Evolutionary conservation across 1,284 basidiomycete genomes (phyloP).

Genomic region (Cystobasidium pallidum): DNA sequence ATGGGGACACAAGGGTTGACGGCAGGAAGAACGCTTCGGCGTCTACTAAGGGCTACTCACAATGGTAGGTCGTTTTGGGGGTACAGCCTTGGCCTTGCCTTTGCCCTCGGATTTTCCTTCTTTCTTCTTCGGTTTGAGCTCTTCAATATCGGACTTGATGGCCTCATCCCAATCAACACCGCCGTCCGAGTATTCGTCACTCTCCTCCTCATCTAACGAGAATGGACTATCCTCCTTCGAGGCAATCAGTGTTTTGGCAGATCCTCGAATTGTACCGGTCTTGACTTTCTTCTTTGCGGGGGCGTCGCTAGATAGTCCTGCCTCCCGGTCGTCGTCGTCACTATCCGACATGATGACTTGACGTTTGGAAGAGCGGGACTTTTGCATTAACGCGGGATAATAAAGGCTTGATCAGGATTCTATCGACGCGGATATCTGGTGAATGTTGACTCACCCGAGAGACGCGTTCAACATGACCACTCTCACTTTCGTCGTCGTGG

Average conservation of each 20-base stretch:
- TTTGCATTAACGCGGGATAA: neutral
- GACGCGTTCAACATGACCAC: conserved; percentile 6
- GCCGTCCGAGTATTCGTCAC: conserved; percentile 48
- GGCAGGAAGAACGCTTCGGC: no score
- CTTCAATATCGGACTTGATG: conserved; percentile 51
- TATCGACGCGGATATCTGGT: neutral
- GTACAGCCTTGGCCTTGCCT: conserved; percentile 21
- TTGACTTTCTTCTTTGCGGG: conserved; percentile 32
- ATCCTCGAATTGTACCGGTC: neutral
- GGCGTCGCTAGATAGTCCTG: conserved; percentile 51
- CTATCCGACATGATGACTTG: conserved; percentile 40
- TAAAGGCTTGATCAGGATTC: neutral
- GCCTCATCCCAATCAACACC: conserved; percentile 38
- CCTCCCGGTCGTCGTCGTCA: conserved; percentile 45
- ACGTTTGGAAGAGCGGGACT: conserved; percentile 31
- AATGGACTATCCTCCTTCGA: conserved; percentile 6
- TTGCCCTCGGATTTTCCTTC: conserved; percentile 10
- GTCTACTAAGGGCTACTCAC: no score
- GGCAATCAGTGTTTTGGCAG: conserved; percentile 27
- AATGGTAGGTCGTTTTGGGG: conserved; percentile 8
- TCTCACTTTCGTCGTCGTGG: conserved; percentile 34
- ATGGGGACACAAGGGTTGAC: no score
- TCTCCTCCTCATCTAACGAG: conserved; percentile 46
- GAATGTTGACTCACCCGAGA: neutral
- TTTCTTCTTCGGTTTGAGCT: conserved; percentile 44